Evolutionary conservation across 1,284 basidiomycete genomes (phyloP).

Genomic region (Ustilago sp.): DNA sequence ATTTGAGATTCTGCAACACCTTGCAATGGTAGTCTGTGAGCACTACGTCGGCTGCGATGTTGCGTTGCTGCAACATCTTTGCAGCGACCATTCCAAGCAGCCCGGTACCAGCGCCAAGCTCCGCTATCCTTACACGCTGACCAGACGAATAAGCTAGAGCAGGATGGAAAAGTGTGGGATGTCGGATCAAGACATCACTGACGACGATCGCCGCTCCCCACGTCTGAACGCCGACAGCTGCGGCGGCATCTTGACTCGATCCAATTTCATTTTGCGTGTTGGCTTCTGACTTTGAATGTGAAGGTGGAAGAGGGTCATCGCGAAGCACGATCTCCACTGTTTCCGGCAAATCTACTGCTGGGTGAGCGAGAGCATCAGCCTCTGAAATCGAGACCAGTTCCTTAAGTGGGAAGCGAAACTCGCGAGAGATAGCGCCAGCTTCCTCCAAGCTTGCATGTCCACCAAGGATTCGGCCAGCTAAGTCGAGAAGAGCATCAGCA

Average conservation of each 20-base stretch:
- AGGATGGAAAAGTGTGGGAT: slow-evolving; percentile 35
- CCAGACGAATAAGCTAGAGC: not conserved
- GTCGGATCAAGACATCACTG: slow-evolving; percentile 39
- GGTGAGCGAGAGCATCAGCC: slow-evolving; percentile 4
- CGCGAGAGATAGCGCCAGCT: slow-evolving; percentile 38
- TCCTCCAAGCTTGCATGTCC: slow-evolving; percentile 44
- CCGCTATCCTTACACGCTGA: slow-evolving; percentile 23
- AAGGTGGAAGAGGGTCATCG: slow-evolving; percentile 48
- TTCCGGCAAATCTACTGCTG: not conserved
- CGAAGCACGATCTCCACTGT: slow-evolving; percentile 32
- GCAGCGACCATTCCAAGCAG: slow-evolving; percentile 49
- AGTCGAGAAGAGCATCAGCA: slow-evolving; percentile 37
- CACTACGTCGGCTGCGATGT: slow-evolving; percentile 27
- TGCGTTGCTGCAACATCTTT: slow-evolving; percentile 24
- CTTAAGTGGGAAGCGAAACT: slow-evolving; percentile 43
- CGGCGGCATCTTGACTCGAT: slow-evolving; percentile 42
- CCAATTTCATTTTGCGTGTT: slow-evolving; percentile 4
- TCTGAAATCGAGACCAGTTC: slow-evolving; percentile 21
- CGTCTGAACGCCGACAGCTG: slow-evolving; percentile 51
- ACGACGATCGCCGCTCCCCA: slow-evolving; percentile 49
- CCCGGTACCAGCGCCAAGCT: slow-evolving; percentile 52
- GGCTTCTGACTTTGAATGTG: slow-evolving; percentile 25
- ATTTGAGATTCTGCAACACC: slow-evolving; percentile 36
- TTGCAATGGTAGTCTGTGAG: slow-evolving; percentile 50
- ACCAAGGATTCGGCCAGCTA: slow-evolving; percentile 46